Percentiles rank a stretch among this genome's conserved stretches.
phyloP scores from a whole-genome alignment of 2,329 filamentous ascomycete genomes.

The Epichloe baconii region DNA sequence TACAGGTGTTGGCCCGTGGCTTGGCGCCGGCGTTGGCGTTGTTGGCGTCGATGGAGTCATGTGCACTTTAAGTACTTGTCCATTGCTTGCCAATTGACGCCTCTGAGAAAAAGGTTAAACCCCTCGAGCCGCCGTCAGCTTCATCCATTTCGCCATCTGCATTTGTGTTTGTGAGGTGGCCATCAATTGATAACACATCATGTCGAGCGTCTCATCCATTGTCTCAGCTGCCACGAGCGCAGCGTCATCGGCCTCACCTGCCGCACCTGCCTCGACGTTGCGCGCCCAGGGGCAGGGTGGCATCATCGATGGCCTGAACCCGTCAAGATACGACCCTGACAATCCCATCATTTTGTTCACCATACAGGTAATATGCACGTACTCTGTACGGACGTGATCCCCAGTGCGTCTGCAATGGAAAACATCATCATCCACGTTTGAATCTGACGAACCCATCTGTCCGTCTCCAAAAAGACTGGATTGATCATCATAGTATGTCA shows the following conservation, averaged over 20 bases:
- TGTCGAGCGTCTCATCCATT: conserved; percentile 6
- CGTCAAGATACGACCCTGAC: conserved; percentile 52
- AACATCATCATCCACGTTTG: no score
- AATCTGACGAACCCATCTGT: not conserved
- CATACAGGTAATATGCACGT: conserved; percentile 41
- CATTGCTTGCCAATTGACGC: not conserved
- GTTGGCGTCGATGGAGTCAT: not conserved
- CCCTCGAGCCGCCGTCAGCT: not conserved
- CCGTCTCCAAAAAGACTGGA: conserved; percentile 15
- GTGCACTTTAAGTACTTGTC: not conserved
- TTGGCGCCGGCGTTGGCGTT: not conserved
- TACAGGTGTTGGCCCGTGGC: not conserved
- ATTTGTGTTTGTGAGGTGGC: not conserved
- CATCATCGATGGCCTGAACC: conserved; percentile 58
- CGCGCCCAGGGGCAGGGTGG: conserved; percentile 36
- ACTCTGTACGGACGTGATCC: not conserved
- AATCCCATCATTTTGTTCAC: conserved; percentile 68
- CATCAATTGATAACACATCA: not conserved
- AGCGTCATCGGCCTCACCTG: conserved; percentile 13
- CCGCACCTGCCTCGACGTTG: conserved; percentile 13
- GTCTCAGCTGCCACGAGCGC: conserved; percentile 12
- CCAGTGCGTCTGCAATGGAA: no score
- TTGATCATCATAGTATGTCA: conserved; percentile 38
- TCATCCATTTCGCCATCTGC: not conserved
- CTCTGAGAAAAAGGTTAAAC: not conserved